Percentiles rank a stretch among this genome's conserved stretches.
Evolutionary conservation across 179 eudicot species (phyloP).

Genomic region (Gypsophila paniculata): DNA sequence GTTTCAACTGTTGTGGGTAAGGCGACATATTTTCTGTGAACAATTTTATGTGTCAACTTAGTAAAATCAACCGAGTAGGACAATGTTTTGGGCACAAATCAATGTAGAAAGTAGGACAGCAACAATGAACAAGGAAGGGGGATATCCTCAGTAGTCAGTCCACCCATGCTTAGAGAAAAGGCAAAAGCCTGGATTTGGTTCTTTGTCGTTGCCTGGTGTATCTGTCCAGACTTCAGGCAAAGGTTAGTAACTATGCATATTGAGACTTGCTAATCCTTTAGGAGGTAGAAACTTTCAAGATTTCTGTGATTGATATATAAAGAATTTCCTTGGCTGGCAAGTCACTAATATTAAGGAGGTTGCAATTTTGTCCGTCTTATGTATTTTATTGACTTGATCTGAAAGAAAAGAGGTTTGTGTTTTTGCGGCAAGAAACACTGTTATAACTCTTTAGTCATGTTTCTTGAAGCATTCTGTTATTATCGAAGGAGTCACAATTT

Average conservation of each 20-base stretch:
- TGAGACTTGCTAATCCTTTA: conserved; percentile 1
- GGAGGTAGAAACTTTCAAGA: neutral
- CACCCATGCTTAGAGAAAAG: neutral
- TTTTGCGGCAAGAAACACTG: neutral
- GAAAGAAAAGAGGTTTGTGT: neutral
- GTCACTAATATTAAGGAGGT: neutral
- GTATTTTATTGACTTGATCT: too few species aligned
- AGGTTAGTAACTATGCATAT: neutral
- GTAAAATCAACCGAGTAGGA: neutral
- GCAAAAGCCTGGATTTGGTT: neutral
- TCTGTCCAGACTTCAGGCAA: neutral
- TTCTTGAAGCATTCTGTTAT: neutral
- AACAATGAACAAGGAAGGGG: neutral
- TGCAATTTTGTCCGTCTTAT: neutral
- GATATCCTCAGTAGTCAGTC: neutral
- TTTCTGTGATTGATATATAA: neutral
- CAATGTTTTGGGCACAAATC: neutral
- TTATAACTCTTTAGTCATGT: neutral
- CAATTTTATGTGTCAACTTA: neutral
- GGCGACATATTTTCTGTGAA: neutral
- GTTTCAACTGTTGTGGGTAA: neutral
- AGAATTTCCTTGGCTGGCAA: neutral
- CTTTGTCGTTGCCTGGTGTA: neutral
- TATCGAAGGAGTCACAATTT: neutral
- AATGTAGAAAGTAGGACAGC: neutral